Evolutionary conservation across 208 protist genomes (phyloP).

Genomic region (Strigomonas galati): DNA sequence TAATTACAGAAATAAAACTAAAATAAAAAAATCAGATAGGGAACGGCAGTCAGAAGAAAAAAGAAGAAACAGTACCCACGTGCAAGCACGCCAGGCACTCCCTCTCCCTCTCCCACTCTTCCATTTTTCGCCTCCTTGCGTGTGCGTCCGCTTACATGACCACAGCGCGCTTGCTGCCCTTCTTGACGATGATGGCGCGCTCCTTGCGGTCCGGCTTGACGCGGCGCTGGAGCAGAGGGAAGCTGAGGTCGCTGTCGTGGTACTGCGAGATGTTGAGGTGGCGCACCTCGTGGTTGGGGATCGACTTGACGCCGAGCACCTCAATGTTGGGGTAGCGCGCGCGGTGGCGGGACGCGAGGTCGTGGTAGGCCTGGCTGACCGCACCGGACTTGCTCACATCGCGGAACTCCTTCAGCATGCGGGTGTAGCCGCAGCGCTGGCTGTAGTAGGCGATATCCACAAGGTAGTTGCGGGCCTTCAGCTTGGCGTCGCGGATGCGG

Average conservation of each 20-base stretch:
- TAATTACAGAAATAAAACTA: constrained; percentile 22
- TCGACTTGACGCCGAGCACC: constrained; percentile 93
- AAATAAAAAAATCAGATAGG: constrained; percentile 10
- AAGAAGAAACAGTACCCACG: constrained; percentile 12
- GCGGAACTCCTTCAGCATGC: constrained; percentile 99
- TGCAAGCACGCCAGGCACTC: neutral
- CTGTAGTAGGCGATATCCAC: constrained; percentile 99
- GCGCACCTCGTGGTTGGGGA: constrained; percentile 81
- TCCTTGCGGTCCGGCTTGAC: constrained; percentile 75
- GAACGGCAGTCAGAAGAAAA: constrained; percentile 10
- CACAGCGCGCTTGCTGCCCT: constrained; percentile 77
- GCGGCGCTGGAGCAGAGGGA: constrained; percentile 94
- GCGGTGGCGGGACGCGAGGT: constrained; percentile 97
- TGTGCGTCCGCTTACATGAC: constrained; percentile 40
- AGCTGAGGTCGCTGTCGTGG: constrained; percentile 89
- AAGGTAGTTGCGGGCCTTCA: constrained; percentile 98
- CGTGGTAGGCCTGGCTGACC: constrained; percentile 96
- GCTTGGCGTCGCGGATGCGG: constrained; percentile 95
- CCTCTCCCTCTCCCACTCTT: constrained; percentile 20
- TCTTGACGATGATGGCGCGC: constrained; percentile 81
- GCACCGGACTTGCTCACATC: constrained; percentile 94
- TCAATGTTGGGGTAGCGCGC: constrained; percentile 95
- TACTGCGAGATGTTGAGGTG: constrained; percentile 91
- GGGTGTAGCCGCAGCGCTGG: constrained; percentile 97
- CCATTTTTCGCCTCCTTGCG: neutral